A percentile compares a stretch with the other conserved stretches of the same genome.
phyloP scores from a whole-genome alignment of 495 filamentous ascomycete species.

The Sporormia fimetaria region DNA sequence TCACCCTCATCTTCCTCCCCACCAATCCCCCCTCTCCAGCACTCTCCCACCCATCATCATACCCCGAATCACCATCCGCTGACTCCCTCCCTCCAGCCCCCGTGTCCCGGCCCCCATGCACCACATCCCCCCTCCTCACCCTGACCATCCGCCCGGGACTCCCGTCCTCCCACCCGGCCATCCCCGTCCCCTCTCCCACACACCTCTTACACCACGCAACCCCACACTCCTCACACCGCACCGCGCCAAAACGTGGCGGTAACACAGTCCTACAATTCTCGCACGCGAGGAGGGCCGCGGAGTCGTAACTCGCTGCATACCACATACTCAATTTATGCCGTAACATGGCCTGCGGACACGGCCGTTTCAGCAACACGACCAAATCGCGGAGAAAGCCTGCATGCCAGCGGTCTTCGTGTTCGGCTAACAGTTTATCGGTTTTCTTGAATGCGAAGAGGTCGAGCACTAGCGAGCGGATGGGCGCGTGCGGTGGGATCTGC shows the following conservation, averaged over 20 bases:
- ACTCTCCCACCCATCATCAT: constrained; percentile 12
- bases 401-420: constrained; percentile 36
- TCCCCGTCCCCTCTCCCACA: constrained; percentile 19
- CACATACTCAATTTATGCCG: constrained; percentile 27
- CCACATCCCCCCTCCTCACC: constrained; percentile 21
- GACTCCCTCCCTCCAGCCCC: constrained; percentile 5
- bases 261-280: constrained; percentile 28
- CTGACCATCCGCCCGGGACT: too few relatives aligned
- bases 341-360: constrained; percentile 24
- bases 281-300: constrained; percentile 25
- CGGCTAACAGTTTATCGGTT: constrained; percentile 36
- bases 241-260: constrained; percentile 19
- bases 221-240: constrained; percentile 26
- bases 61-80: constrained; percentile 17
- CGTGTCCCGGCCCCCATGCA: constrained; percentile 14
- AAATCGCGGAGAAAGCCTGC: constrained; percentile 33
- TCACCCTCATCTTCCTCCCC: constrained; percentile 9
- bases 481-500: constrained; percentile 19
- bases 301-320: constrained; percentile 19
- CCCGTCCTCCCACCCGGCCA: constrained; percentile 15
- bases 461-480: constrained; percentile 33
- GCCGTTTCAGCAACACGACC: constrained; percentile 30
- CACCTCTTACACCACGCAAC: constrained; percentile 29
- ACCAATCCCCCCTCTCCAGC: constrained; percentile 12
- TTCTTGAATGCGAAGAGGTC: constrained; percentile 43